A percentile compares a stretch with the other conserved stretches of the same genome.
phyloP scores from a whole-genome alignment of 805 yeast genomes.

The Saturnispora besseyi region DNA sequence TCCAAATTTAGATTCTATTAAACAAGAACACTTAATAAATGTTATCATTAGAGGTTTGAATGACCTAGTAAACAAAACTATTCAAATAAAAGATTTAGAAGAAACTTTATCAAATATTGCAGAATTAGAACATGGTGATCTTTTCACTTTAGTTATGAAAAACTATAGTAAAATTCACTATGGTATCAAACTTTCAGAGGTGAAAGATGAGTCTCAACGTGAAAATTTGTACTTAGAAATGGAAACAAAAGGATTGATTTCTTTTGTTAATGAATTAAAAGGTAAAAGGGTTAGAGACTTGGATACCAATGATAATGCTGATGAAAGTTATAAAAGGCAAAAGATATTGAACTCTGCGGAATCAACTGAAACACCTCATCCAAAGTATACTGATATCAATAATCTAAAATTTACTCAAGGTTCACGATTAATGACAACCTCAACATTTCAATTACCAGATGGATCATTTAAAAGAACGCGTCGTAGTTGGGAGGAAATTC shows the following conservation, averaged over 20 bases:
- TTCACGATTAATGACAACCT: constrained; percentile 52
- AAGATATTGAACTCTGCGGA: constrained; percentile 1
- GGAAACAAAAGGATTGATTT: constrained; percentile 32
- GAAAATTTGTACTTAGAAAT: constrained; percentile 36
- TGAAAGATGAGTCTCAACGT: constrained; percentile 24
- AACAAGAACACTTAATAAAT: constrained; percentile 29
- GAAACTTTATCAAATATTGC: constrained; percentile 43
- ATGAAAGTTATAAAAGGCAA: constrained; percentile 9
- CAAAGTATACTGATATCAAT: constrained; percentile 55
- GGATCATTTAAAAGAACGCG: constrained; percentile 75
- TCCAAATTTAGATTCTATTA: constrained; percentile 31
- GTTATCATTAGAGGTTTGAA: constrained; percentile 34
- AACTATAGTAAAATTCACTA: constrained; percentile 31
- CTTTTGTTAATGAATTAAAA: constrained; percentile 36
- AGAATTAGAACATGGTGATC: constrained; percentile 40
- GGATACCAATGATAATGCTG: not conserved
- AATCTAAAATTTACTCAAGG: constrained; percentile 65
- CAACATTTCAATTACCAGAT: constrained; percentile 66
- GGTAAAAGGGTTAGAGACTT: constrained; percentile 12
- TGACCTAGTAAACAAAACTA: constrained; percentile 19
- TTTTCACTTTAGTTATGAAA: constrained; percentile 40
- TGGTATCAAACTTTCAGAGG: constrained; percentile 21
- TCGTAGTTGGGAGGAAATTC: constrained; percentile 76
- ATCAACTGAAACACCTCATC: constrained; percentile 24
- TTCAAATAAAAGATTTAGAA: constrained; percentile 39